Evolutionary conservation across 2,329 filamentous ascomycete species (phyloP).

Genomic region (Paradendryphiella salina): DNA sequence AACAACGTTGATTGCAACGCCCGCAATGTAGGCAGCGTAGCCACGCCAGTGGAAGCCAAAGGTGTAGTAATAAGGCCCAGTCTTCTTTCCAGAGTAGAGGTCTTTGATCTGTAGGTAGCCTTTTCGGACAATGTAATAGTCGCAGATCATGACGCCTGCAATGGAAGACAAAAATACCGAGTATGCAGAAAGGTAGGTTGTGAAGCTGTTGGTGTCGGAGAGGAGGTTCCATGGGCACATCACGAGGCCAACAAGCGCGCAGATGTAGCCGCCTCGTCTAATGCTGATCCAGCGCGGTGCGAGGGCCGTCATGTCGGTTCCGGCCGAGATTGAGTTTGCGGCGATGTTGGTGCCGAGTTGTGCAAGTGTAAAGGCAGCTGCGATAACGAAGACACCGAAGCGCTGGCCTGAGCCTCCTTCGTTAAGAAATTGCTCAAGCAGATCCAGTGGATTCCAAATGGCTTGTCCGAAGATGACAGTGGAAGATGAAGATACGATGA

Average conservation of each 20-base stretch:
- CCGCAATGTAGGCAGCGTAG: conserved; percentile 78
- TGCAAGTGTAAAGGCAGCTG: conserved; percentile 61
- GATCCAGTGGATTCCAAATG: conserved; percentile 50
- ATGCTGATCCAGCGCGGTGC: conserved; percentile 82
- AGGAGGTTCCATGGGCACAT: conserved; percentile 89
- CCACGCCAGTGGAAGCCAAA: conserved; percentile 80
- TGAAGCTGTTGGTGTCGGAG: conserved; percentile 76
- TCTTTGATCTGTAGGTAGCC: conserved; percentile 79
- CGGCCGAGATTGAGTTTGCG: conserved; percentile 81
- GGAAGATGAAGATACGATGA: conserved; percentile 54
- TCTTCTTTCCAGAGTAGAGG: conserved; percentile 72
- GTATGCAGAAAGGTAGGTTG: conserved; percentile 88
- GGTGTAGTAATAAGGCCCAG: conserved; percentile 72
- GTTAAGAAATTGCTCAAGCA: conserved; percentile 49
- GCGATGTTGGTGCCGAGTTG: conserved; percentile 87
- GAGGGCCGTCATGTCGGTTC: conserved; percentile 80
- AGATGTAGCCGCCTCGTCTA: conserved; percentile 83
- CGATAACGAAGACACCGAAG: conserved; percentile 61
- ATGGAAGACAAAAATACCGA: conserved; percentile 93
- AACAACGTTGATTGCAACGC: conserved; percentile 87
- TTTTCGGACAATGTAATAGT: conserved; percentile 84
- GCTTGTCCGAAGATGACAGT: conserved; percentile 49
- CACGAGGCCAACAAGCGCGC: conserved; percentile 74
- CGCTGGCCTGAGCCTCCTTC: conserved; percentile 48
- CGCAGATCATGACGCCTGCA: conserved; percentile 83